Base-by-base conservation (phyloP, 306 rosid species). In the Biancaea sappan region DNA sequence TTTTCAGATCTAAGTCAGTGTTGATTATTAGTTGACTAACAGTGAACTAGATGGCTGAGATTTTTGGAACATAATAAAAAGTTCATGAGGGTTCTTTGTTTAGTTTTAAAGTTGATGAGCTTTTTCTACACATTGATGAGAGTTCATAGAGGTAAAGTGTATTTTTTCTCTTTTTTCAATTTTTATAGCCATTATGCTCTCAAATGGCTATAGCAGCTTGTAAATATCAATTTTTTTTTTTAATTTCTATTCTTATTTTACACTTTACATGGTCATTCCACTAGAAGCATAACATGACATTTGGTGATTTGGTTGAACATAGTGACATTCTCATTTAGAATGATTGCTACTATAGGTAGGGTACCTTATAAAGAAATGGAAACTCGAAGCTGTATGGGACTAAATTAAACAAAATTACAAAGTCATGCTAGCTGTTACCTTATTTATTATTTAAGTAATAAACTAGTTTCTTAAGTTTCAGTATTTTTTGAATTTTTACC, bases 401-500 rank as follows among this genome's bases (percentile, higher is more conserved):
- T 41, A 4, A 15, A 7, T 29, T 35, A n/a, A 59, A 43, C 2
- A 28, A 19, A 35, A 61, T n/a, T 18, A 15, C 19, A 29, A 67
- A 26, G n/a, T 25, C 2, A 43, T 26, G 24, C 50, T 10, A 46
- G 16, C 43, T n/a, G 35, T 46, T 26, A 44, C 47, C 18, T 46
- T 47, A 47, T n/a, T n/a, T n/a, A n/a, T n/a, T n/a, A n/a, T 28
- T 26, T 19, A 34, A 19, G 28, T 6, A 19, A 35, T 19, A 26
- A 47, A 37, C 18, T 25, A 41, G 43, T 35, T 51, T 13, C 37
- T 64, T 57, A 13, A 44, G 26, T 72, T 38, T 65, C 16, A 72
- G 63, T 15, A 51, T 57, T 25, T 51, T 41, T 73, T n/a, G 40
- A 77, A 64, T 58, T 29, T 48, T 40, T 76, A 64, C 18, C 14